Percentiles rank a stretch among this genome's conserved stretches.
Conservation (phyloP, 352 stramenopile genomes). For the Phytophthora chlamydospora region DNA sequence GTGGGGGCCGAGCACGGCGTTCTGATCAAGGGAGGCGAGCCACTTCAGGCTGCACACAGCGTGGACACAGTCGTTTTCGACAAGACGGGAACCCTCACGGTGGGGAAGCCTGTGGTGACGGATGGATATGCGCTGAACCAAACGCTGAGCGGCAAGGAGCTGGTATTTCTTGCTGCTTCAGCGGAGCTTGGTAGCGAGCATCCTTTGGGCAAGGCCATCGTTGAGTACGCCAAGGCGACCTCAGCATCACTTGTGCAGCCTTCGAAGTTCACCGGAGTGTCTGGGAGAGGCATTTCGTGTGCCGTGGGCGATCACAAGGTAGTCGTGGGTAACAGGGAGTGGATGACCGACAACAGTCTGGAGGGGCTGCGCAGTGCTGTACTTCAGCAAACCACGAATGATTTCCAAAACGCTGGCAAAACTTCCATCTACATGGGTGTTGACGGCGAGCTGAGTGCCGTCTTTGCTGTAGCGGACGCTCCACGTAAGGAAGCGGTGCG, state of each 20-base stretch:
- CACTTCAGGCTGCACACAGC: conserved; percentile 87
- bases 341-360: conserved; percentile 78
- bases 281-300: conserved; percentile 84
- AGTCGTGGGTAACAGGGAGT: conserved; percentile 90
- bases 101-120: conserved; percentile 85
- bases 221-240: conserved; percentile 84
- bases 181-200: conserved; percentile 94
- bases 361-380: conserved; percentile 53
- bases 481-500: conserved; percentile 88
- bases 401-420: conserved; percentile 86
- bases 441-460: conserved; percentile 55
- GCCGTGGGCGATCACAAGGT: conserved; percentile 62
- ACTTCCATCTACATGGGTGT: conserved; percentile 94
- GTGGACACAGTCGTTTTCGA: conserved; percentile 97
- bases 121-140: conserved; percentile 71
- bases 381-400: conserved; percentile 52
- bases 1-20: conserved; percentile 95
- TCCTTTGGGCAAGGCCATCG: conserved; percentile 92
- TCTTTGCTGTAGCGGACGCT: conserved; percentile 83
- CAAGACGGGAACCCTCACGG: conserved; percentile 98
- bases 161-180: conserved; percentile 84
- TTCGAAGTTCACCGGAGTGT: conserved; percentile 76
- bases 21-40: conserved; percentile 97
- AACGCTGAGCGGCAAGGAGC: conserved; percentile 59
- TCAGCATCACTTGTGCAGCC: conserved; percentile 66